These are phyloP conservation scores for Barbatosphaeria neglecta DNA, from an alignment of 495 filamentous ascomycete genomes.

Conservation along the genomic window DNA sequence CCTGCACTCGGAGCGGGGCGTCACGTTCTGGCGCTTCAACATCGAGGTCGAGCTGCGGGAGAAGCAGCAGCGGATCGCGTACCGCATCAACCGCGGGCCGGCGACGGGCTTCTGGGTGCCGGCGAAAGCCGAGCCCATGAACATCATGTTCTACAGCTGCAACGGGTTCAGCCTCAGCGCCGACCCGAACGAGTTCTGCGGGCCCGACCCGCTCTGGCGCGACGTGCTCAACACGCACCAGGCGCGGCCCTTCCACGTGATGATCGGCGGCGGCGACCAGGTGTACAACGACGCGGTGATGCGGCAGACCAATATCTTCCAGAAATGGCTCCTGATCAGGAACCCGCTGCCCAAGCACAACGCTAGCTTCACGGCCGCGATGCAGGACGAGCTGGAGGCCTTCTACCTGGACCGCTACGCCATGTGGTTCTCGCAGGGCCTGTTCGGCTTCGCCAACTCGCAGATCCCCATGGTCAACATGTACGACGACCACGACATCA, in stretches of 20 bases:
- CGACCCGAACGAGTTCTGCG: slow-evolving; percentile 65
- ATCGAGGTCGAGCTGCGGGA: slow-evolving; percentile 76
- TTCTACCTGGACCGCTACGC: slow-evolving; percentile 83
- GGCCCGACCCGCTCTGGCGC: slow-evolving; percentile 92
- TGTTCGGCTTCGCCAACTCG: slow-evolving; percentile 81
- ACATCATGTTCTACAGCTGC: slow-evolving; percentile 96
- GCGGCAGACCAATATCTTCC: slow-evolving; percentile 59
- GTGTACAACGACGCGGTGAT: slow-evolving; percentile 86
- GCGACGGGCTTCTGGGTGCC: slow-evolving; percentile 93
- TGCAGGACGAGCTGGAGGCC: slow-evolving; percentile 74
- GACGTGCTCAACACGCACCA: slow-evolving; percentile 92
- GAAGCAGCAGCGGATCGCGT: slow-evolving; percentile 74
- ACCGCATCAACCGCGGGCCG: slow-evolving; percentile 87
- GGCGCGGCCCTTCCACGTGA: slow-evolving; percentile 88
- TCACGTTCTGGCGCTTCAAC: slow-evolving; percentile 95
- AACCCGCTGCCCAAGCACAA: slow-evolving; percentile 68
- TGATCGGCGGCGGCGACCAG: slow-evolving; percentile 96
- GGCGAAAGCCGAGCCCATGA: slow-evolving; percentile 76
- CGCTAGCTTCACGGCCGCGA: slow-evolving; percentile 55
- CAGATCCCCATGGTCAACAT: slow-evolving; percentile 99
- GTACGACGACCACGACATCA: slow-evolving; percentile 96
- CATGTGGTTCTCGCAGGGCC: slow-evolving; percentile 88
- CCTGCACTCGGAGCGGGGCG: slow-evolving; percentile 72
- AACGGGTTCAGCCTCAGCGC: slow-evolving; percentile 86
- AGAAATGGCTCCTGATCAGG: slow-evolving; percentile 72